A percentile compares a stretch with the other conserved stretches of the same genome.
phyloP scores from a whole-genome alignment of 495 filamentous ascomycete species.

The Annulohypoxylon nitens region DNA sequence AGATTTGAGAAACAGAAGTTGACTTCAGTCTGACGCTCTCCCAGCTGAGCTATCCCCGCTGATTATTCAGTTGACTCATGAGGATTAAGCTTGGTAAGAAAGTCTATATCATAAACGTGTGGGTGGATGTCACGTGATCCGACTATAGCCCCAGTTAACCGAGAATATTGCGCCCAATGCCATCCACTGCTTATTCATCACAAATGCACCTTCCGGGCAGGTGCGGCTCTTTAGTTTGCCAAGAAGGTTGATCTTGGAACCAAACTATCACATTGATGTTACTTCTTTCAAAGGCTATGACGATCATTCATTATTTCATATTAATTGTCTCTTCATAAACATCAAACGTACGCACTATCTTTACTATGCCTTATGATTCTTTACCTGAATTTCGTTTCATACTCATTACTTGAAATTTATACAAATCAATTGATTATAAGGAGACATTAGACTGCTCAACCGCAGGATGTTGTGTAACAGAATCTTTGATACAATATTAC shows the following conservation, averaged over 20 bases:
- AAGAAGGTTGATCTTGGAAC: background rate
- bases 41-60: slow-evolving; percentile 2
- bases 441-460: background rate
- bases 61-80: background rate
- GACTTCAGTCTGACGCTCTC: slow-evolving; percentile 15
- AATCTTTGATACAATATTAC: background rate
- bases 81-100: background rate
- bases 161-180: background rate
- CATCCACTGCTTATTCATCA: background rate
- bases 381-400: background rate
- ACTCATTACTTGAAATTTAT: background rate
- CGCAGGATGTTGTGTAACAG: background rate
- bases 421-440: background rate
- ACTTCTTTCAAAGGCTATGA: background rate
- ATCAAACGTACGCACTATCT: background rate
- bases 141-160: background rate
- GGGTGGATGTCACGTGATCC: background rate
- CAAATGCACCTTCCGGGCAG: background rate
- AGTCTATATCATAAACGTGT: background rate
- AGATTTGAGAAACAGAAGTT: slow-evolving; percentile 11
- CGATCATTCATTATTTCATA: background rate
- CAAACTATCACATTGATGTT: background rate
- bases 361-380: background rate
- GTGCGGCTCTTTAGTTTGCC: slow-evolving; percentile 8
- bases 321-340: background rate